A percentile compares a stretch with the other conserved stretches of the same genome.
Conservation (phyloP, 192 early-diverging fungal genomes). For the Jimgerdemannia flammicorona region DNA sequence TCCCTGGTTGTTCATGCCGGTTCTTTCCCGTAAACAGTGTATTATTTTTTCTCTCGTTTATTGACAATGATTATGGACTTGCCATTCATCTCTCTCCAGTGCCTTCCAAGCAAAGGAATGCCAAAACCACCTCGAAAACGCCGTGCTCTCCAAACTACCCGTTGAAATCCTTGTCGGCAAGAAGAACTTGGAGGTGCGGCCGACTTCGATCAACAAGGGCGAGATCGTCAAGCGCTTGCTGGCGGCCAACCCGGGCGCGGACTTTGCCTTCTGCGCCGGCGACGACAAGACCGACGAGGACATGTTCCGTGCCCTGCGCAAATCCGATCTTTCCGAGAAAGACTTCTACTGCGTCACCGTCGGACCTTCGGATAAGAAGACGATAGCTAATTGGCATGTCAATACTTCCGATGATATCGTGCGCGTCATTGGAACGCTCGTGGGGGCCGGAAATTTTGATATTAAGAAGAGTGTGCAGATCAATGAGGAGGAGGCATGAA, state of each 20-base stretch:
- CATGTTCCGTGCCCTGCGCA: slow-evolving; percentile 80
- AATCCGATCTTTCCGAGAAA: background rate
- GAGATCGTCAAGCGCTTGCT: slow-evolving; percentile 92
- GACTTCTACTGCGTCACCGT: slow-evolving; percentile 75
- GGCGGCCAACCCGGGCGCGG: slow-evolving; percentile 54
- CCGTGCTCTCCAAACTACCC: slow-evolving; percentile 88
- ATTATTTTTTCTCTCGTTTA: no score
- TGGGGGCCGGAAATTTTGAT: background rate
- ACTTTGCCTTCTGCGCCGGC: slow-evolving; percentile 95
- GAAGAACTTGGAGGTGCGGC: slow-evolving; percentile 94
- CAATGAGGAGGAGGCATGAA: no score
- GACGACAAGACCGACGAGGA: slow-evolving; percentile 98
- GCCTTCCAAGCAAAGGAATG: slow-evolving; percentile 97
- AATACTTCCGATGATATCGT: slow-evolving; percentile 63
- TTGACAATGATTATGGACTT: background rate
- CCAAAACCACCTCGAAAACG: slow-evolving; percentile 91
- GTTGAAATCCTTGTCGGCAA: slow-evolving; percentile 95
- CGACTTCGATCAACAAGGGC: slow-evolving; percentile 93
- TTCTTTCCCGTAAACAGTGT: no score
- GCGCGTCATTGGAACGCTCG: slow-evolving; percentile 14
- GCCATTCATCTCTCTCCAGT: slow-evolving; percentile 15
- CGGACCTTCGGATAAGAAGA: slow-evolving; percentile 85
- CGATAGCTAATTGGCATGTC: slow-evolving; percentile 83
- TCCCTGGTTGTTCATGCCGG: background rate
- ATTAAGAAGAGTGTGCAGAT: no score